Percentiles rank a stretch among this genome's conserved stretches.
These are phyloP conservation scores for Ephemerocybe angulata DNA, from an alignment of 768 basidiomycete genomes.

Conservation along the genomic window DNA sequence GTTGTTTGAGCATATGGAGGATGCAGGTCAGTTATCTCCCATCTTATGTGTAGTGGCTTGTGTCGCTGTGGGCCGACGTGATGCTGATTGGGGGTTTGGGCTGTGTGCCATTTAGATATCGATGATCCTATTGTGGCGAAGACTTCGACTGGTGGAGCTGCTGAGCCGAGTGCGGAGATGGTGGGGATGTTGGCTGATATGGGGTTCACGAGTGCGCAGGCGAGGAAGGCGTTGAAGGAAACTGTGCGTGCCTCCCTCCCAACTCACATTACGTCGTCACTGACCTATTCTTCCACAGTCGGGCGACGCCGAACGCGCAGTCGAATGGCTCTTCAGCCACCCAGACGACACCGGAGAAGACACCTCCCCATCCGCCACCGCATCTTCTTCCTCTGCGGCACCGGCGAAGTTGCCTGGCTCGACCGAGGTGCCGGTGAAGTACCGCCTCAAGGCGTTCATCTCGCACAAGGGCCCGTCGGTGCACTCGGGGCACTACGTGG, in stretches of 20 bases:
- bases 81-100: not conserved
- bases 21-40: slow-evolving; percentile 57
- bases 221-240: slow-evolving; percentile 80
- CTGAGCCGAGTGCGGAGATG: slow-evolving; percentile 66
- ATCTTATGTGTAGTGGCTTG: not conserved
- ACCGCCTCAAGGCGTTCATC: slow-evolving; percentile 87
- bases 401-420: slow-evolving; percentile 42
- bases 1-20: slow-evolving; percentile 94
- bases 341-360: slow-evolving; percentile 81
- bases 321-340: slow-evolving; percentile 96
- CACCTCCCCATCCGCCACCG: slow-evolving; percentile 19
- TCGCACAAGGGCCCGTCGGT: slow-evolving; percentile 96
- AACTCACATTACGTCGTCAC: not conserved
- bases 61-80: not conserved
- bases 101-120: slow-evolving; percentile 56
- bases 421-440: slow-evolving; percentile 64
- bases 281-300: slow-evolving; percentile 36
- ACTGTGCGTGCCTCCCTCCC: slow-evolving; percentile 51
- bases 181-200: slow-evolving; percentile 78
- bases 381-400: slow-evolving; percentile 7
- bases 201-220: slow-evolving; percentile 87
- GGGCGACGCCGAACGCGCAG: slow-evolving; percentile 77
- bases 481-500: slow-evolving; percentile 92
- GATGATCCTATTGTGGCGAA: slow-evolving; percentile 64
- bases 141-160: slow-evolving; percentile 3